Evolutionary conservation across 306 rosid species (phyloP), one percentile per base, ranked within the genome.

Genomic region (Ceratonia siliqua): DNA sequence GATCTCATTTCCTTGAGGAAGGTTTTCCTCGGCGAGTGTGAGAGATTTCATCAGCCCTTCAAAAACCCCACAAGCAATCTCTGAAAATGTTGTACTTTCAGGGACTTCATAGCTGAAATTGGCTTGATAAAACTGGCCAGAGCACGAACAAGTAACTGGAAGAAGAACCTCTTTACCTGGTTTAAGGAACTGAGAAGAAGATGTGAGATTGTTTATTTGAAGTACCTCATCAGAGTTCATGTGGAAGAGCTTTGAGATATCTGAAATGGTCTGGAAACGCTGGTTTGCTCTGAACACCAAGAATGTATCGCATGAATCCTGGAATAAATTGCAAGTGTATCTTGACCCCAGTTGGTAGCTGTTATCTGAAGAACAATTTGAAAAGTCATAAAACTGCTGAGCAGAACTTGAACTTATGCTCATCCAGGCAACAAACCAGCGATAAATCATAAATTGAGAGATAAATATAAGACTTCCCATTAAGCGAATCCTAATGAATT

Each of bases 131-230:
- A 72, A 85, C n/a, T 46, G 55, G 1, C 78, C 79, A 20, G 85
- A 70, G 81, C 96, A 88, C 42, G 85, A 66, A 33, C 90, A 91
- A 0, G 12, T 30, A 24, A 87, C 50, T n/a, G 93, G 90, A 62
- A 91, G 70, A 59, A 88, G 81, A 65, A 88, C 82, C 52, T 91
- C 93, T 74, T 86, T 81, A 18, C 87, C 90, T 74, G 71, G 38
- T 70, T 62, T 67, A 36, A 91, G 85, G 6, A 33, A 52, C 56
- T 70, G 73, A 35, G 73, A 81, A 3, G 80, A 57, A 11, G 89
- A 73, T 56, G 73, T 62, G 46, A 79, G 81, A 28, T 80, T 82
- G 82, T 87, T 91, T 61, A 22, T 20, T 2, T 9, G 39, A 73
- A 82, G 85, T 28, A 91, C 27, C 2, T 53, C 78, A 6, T 70